These are phyloP conservation scores for Psilocybe sp. DNA, from an alignment of 768 basidiomycete genomes.

Conservation along the genomic window DNA sequence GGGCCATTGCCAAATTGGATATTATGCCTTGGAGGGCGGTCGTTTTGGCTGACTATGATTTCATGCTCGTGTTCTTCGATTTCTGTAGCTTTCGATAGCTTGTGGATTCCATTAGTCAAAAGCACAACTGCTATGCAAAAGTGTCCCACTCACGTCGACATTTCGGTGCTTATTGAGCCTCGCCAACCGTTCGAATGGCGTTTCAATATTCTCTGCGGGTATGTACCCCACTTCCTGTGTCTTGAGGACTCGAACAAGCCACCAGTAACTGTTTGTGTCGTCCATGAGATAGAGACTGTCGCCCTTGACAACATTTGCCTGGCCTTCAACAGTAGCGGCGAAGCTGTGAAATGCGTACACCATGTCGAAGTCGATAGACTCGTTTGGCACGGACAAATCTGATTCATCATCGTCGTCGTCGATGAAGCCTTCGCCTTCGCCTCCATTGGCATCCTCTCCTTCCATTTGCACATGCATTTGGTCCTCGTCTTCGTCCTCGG, in stretches of 20 bases:
- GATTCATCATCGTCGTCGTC: slow-evolving; percentile 78
- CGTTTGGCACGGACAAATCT: slow-evolving; percentile 83
- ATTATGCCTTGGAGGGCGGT: slow-evolving; percentile 24
- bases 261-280: slow-evolving; percentile 99
- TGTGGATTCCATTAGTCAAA: too few species aligned
- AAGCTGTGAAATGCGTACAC: slow-evolving; percentile 96
- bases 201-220: slow-evolving; percentile 98
- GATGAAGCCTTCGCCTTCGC: slow-evolving; percentile 69
- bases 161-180: slow-evolving; percentile 96
- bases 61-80: slow-evolving; percentile 54
- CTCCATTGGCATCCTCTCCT: slow-evolving; percentile 77
- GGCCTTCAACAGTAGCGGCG: slow-evolving; percentile 96
- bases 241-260: slow-evolving; percentile 97
- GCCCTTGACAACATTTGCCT: slow-evolving; percentile 98
- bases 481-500: slow-evolving; percentile 38
- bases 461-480: too few species aligned
- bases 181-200: slow-evolving; percentile 93
- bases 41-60: too few species aligned
- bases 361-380: slow-evolving; percentile 90
- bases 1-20: slow-evolving; percentile 46
- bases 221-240: slow-evolving; percentile 99
- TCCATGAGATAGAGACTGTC: slow-evolving; percentile 96
- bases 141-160: slow-evolving; percentile 90
- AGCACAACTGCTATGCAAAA: too few species aligned
- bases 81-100: slow-evolving; percentile 42